These are phyloP conservation scores for Fusarium nurragi DNA, from an alignment of 2,329 filamentous ascomycete species.

Conservation along the genomic window DNA sequence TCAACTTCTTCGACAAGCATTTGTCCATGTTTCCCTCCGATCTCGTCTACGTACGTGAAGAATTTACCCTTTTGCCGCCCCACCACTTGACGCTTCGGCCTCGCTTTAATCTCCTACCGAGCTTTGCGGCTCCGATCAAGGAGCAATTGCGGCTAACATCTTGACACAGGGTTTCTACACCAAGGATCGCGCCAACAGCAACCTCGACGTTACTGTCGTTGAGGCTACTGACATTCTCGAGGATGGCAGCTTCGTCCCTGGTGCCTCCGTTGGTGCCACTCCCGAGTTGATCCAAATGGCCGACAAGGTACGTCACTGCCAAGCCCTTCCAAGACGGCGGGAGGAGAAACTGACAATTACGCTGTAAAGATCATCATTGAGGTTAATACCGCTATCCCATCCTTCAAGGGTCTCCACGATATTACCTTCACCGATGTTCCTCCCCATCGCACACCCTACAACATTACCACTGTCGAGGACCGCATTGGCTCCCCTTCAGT, in stretches of 20 bases:
- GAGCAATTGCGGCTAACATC: constrained; percentile 26
- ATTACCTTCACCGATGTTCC: constrained; percentile 90
- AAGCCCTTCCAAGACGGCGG: neutral
- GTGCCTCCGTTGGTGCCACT: constrained; percentile 84
- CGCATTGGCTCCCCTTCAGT: constrained; percentile 85
- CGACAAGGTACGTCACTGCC: constrained; percentile 69
- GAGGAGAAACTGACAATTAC: constrained; percentile 10
- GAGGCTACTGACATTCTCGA: constrained; percentile 89
- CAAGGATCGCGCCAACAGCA: constrained; percentile 76
- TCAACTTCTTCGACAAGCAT: constrained; percentile 95
- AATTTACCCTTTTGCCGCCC: constrained; percentile 22
- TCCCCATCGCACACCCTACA: constrained; percentile 82
- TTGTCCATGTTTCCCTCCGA: constrained; percentile 91
- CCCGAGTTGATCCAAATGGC: constrained; percentile 91
- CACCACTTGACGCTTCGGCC: constrained; percentile 22
- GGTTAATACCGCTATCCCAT: constrained; percentile 87
- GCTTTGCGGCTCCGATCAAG: constrained; percentile 16
- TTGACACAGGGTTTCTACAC: constrained; percentile 77
- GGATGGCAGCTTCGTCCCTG: constrained; percentile 88
- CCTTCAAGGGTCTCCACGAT: constrained; percentile 88
- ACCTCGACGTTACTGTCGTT: constrained; percentile 83
- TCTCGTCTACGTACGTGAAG: constrained; percentile 73
- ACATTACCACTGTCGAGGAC: constrained; percentile 86
- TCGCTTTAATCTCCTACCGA: constrained; percentile 36
- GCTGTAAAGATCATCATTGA: constrained; percentile 77